Conservation (phyloP, 306 rosid genomes). For the Quercus variabilis region DNA sequence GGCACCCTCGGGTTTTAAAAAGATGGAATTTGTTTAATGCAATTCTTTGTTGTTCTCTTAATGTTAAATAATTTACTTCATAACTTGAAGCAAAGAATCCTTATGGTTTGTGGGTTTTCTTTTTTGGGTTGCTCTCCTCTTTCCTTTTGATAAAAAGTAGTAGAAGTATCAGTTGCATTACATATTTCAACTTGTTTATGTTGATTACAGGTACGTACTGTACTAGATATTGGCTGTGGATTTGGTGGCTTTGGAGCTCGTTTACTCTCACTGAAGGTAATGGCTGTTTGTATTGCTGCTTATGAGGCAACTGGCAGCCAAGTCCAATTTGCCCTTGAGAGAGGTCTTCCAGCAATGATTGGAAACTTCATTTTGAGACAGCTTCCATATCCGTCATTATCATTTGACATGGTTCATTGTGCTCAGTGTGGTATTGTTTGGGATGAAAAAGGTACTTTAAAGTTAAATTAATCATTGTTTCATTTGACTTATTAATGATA, state of each 20-base stretch:
- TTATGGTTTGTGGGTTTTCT: neutral
- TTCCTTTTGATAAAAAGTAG: neutral
- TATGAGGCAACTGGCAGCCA: slow-evolving; percentile 98
- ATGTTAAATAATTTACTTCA: neutral
- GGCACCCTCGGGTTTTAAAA: slow-evolving; percentile 15
- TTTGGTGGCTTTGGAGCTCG: slow-evolving; percentile 99
- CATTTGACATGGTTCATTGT: slow-evolving; percentile 96
- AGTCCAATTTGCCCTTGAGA: slow-evolving; percentile 97
- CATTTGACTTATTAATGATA: neutral
- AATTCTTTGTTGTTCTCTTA: neutral
- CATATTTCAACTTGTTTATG: slow-evolving; percentile 15
- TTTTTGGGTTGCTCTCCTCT: slow-evolving; percentile 13
- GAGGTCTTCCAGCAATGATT: slow-evolving; percentile 98
- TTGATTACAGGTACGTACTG: slow-evolving; percentile 67
- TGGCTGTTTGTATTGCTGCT: slow-evolving; percentile 87
- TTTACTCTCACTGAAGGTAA: slow-evolving; percentile 71
- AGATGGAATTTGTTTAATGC: slow-evolving; percentile 2
- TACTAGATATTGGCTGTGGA: slow-evolving; percentile 92
- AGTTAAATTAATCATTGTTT: neutral
- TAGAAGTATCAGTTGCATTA: neutral
- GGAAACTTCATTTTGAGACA: slow-evolving; percentile 73
- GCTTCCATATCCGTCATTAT: slow-evolving; percentile 92
- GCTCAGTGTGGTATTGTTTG: slow-evolving; percentile 90
- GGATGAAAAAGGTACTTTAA: slow-evolving; percentile 72
- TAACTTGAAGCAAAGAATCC: neutral